A percentile compares a stretch with the other conserved stretches of the same genome.
Evolutionary conservation across 495 filamentous ascomycete species (phyloP).

Genomic region (Rusavskia elegans): DNA sequence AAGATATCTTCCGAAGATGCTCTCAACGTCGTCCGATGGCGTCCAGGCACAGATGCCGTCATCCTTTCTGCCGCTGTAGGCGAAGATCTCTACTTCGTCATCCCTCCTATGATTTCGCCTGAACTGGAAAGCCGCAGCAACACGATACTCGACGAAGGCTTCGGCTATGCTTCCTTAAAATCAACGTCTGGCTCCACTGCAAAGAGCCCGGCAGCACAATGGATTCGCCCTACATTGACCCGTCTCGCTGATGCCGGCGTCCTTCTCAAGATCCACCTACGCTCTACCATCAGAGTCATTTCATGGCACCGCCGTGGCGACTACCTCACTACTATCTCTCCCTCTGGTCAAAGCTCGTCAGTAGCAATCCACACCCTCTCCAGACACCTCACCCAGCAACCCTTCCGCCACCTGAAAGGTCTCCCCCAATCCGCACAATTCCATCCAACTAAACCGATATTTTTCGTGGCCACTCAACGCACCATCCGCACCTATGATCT

Average conservation of each 20-base stretch:
- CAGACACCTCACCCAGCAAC: constrained; percentile 85
- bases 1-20: constrained; percentile 68
- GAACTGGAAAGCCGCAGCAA: constrained; percentile 58
- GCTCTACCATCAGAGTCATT: constrained; percentile 73
- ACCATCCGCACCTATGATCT: constrained; percentile 87
- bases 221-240: constrained; percentile 57
- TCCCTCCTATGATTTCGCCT: constrained; percentile 56
- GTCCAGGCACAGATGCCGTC: constrained; percentile 63
- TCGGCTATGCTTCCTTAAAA: constrained; percentile 68
- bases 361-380: constrained; percentile 90
- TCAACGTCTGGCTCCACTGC: constrained; percentile 43
- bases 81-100: constrained; percentile 69
- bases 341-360: constrained; percentile 58
- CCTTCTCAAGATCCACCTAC: constrained; percentile 60
- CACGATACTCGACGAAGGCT: constrained; percentile 69
- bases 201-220: constrained; percentile 62
- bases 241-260: constrained; percentile 62
- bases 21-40: constrained; percentile 79
- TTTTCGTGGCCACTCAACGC: constrained; percentile 91
- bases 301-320: constrained; percentile 90
- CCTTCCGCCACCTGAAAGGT: constrained; percentile 70
- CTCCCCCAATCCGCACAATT: constrained; percentile 81
- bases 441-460: constrained; percentile 80
- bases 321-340: constrained; percentile 86
- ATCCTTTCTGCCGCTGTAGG: constrained; percentile 72